These are phyloP conservation scores for Eleusine coracana DNA, from an alignment of 176 grass and related monocot species.

Conservation along the genomic window DNA sequence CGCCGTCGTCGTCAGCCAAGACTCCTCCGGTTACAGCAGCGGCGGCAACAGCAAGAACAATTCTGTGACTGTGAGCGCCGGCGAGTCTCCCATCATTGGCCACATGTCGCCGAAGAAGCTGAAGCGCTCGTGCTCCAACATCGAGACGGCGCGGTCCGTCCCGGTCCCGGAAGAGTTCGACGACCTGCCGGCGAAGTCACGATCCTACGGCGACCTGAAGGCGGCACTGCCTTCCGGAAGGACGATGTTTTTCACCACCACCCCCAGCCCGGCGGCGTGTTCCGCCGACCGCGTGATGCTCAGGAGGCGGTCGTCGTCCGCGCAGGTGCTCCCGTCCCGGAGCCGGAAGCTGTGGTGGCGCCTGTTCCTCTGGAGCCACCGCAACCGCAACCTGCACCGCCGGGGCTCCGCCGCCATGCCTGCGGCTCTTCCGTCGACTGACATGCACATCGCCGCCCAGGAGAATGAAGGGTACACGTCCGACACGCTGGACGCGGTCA, in stretches of 20 bases:
- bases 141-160: conserved; percentile 69
- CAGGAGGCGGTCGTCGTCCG: conserved; percentile 89
- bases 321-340: conserved; percentile 92
- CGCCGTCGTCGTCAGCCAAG: conserved; percentile 9
- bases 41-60: not conserved
- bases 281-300: conserved; percentile 89
- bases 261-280: too few species aligned
- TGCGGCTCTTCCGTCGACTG: conserved; percentile 11
- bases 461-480: conserved; percentile 68
- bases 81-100: conserved; percentile 26
- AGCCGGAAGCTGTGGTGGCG: conserved; percentile 98
- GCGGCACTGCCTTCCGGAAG: conserved; percentile 11
- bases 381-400: conserved; percentile 85
- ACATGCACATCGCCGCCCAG: conserved; percentile 33
- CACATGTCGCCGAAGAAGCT: conserved; percentile 35
- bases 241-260: not conserved
- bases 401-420: conserved; percentile 26
- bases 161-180: conserved; percentile 29
- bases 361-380: conserved; percentile 98
- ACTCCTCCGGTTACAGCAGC: conserved; percentile 32
- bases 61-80: not conserved
- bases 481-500: conserved; percentile 57
- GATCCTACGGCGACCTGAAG: conserved; percentile 61
- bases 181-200: conserved; percentile 55
- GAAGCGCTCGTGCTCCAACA: conserved; percentile 90